Evolutionary conservation across 2,329 filamentous ascomycete genomes (phyloP).

Genomic region (Dryadomyces quercivorus): DNA sequence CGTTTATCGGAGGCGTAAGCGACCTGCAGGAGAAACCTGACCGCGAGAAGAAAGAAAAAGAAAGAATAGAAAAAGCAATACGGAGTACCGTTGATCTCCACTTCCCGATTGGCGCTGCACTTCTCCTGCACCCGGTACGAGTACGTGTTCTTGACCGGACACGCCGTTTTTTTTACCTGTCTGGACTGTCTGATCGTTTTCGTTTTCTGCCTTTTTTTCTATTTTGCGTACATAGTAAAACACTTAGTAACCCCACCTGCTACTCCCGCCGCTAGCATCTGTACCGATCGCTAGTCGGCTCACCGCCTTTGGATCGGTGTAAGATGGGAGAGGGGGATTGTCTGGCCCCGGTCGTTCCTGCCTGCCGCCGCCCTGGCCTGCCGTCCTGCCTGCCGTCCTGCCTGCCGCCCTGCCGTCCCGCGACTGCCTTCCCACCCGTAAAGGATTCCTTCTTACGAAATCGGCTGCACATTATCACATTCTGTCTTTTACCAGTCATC

Average conservation of each 20-base stretch:
- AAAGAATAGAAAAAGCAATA: neutral
- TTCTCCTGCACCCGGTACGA: too few species aligned
- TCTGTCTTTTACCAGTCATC: neutral
- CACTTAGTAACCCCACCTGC: neutral
- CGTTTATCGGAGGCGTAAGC: neutral
- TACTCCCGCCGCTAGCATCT: conserved; percentile 1
- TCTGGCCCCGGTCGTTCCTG: too few species aligned
- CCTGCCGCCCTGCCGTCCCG: too few species aligned
- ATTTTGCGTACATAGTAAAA: neutral
- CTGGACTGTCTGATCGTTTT: neutral
- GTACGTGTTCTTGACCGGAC: too few species aligned
- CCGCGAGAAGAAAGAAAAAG: neutral
- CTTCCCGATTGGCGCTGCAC: too few species aligned
- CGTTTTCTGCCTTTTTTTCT: neutral
- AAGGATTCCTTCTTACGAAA: neutral
- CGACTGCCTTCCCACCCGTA: too few species aligned
- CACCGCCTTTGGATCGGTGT: neutral
- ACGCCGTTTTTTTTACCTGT: neutral
- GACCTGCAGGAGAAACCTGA: neutral
- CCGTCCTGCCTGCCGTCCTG: too few species aligned
- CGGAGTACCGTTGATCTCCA: neutral
- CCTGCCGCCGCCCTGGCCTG: too few species aligned
- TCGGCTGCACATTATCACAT: neutral
- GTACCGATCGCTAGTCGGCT: neutral
- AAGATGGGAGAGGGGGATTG: too few species aligned